phyloP scores from a whole-genome alignment of 78 protist genomes.

The Creolimax fragrantissima region DNA sequence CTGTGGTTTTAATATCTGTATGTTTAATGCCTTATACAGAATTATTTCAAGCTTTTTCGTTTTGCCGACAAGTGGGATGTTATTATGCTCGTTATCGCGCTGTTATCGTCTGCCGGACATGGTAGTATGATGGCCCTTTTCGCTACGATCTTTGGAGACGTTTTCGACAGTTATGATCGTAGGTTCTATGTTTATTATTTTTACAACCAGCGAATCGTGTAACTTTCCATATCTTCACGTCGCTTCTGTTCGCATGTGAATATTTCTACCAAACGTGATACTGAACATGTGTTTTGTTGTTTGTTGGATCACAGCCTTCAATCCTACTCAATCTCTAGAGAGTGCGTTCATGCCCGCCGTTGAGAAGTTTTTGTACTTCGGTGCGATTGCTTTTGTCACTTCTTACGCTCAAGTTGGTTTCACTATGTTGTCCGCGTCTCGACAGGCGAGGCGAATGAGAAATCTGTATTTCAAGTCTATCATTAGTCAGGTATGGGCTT shows the following conservation, averaged over 20 bases:
- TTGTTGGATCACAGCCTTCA: too few relatives aligned
- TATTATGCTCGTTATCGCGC: background rate
- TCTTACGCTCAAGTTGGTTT: slow-evolving; percentile 36
- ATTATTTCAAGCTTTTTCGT: background rate
- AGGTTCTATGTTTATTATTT: too few relatives aligned
- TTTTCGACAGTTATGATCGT: background rate
- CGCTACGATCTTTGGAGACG: background rate
- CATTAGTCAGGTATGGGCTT: slow-evolving; percentile 55
- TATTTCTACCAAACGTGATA: too few relatives aligned
- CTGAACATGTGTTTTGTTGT: too few relatives aligned
- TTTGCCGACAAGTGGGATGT: background rate
- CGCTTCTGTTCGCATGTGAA: too few relatives aligned
- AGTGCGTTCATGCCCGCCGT: background rate
- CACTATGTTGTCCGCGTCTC: slow-evolving; percentile 14
- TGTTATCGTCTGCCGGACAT: background rate
- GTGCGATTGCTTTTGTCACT: background rate
- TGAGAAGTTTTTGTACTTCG: background rate
- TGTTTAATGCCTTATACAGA: too few relatives aligned
- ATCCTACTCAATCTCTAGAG: too few relatives aligned
- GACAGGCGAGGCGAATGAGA: slow-evolving; percentile 21
- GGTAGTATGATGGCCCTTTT: background rate
- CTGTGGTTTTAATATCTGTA: too few relatives aligned
- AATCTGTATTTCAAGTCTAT: slow-evolving; percentile 1
- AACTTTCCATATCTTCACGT: too few relatives aligned
- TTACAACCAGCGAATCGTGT: too few relatives aligned